A percentile compares a stretch with the other conserved stretches of the same genome.
phyloP scores from a whole-genome alignment of 306 rosid genomes.

The Dalbergia cochinchinensis region DNA sequence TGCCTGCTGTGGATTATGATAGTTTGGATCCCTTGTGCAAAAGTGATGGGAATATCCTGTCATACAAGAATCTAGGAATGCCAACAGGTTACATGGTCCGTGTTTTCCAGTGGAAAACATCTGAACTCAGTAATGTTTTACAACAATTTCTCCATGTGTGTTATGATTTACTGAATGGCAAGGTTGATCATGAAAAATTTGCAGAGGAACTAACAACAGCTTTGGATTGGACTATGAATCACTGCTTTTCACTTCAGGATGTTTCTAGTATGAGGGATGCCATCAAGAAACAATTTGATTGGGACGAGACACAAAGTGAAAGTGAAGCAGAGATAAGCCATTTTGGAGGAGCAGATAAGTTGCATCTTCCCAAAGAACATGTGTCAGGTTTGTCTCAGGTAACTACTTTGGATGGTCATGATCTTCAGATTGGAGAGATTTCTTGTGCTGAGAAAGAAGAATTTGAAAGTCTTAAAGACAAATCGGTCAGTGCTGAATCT shows the following conservation, averaged over 20 bases:
- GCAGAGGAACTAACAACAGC: slow-evolving; percentile 61
- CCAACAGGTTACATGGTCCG: slow-evolving; percentile 77
- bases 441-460: slow-evolving; percentile 53
- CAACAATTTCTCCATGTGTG: slow-evolving; percentile 74
- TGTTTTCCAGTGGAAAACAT: slow-evolving; percentile 90
- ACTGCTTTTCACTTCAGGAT: slow-evolving; percentile 92
- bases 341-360: slow-evolving; percentile 54
- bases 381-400: slow-evolving; percentile 38
- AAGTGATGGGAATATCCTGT: slow-evolving; percentile 44
- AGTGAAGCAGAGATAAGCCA: slow-evolving; percentile 66
- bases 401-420: slow-evolving; percentile 52
- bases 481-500: slow-evolving; percentile 54
- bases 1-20: slow-evolving; percentile 61
- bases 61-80: slow-evolving; percentile 57
- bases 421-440: slow-evolving; percentile 48
- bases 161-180: slow-evolving; percentile 74
- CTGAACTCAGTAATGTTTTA: slow-evolving; percentile 67
- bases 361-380: slow-evolving; percentile 48
- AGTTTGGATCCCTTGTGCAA: slow-evolving; percentile 49
- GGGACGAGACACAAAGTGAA: slow-evolving; percentile 90
- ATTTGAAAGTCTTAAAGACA: slow-evolving; percentile 53
- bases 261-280: slow-evolving; percentile 88
- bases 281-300: slow-evolving; percentile 81
- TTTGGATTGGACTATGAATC: slow-evolving; percentile 91
- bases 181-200: slow-evolving; percentile 62